Evolutionary conservation across 441 rosid species (phyloP).

Genomic region (Adansonia madagascariensis): DNA sequence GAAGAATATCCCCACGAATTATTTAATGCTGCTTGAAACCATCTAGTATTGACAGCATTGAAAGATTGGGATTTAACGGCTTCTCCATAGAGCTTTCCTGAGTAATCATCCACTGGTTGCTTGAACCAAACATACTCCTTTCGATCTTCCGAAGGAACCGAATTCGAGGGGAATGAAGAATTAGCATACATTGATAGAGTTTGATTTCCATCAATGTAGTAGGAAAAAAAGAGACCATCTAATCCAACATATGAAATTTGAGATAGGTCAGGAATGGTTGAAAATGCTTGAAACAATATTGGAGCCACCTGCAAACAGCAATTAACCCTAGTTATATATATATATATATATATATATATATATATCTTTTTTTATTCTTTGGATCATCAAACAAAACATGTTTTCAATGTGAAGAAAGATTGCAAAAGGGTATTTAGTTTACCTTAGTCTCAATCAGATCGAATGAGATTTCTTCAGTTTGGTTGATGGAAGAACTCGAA

Average conservation of each 20-base stretch:
- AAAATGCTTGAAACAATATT: conserved; percentile 50
- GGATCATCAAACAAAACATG: neutral
- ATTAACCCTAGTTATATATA: neutral
- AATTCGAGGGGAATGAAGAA: conserved; percentile 35
- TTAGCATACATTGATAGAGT: conserved; percentile 47
- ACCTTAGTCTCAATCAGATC: conserved; percentile 40
- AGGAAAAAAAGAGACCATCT: conserved; percentile 60
- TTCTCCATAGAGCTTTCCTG: conserved; percentile 51
- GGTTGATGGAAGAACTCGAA: conserved; percentile 41
- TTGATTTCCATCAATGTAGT: conserved; percentile 37
- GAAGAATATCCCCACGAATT: conserved; percentile 44
- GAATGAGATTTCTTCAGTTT: conserved; percentile 31
- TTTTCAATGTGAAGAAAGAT: no score
- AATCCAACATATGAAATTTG: conserved; percentile 60
- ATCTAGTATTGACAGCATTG: conserved; percentile 30
- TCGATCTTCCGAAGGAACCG: neutral
- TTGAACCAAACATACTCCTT: conserved; percentile 43
- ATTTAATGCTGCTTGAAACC: conserved; percentile 50
- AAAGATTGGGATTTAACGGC: conserved; percentile 32
- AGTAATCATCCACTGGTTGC: conserved; percentile 48
- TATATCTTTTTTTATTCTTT: neutral
- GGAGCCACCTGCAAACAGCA: conserved; percentile 56
- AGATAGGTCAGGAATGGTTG: conserved; percentile 50
- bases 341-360: neutral
- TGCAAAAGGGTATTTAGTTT: neutral